A percentile compares a stretch with the other conserved stretches of the same genome.
Evolutionary conservation across 305 asterid species (phyloP).

Genomic region (Fraxinus velutina): DNA sequence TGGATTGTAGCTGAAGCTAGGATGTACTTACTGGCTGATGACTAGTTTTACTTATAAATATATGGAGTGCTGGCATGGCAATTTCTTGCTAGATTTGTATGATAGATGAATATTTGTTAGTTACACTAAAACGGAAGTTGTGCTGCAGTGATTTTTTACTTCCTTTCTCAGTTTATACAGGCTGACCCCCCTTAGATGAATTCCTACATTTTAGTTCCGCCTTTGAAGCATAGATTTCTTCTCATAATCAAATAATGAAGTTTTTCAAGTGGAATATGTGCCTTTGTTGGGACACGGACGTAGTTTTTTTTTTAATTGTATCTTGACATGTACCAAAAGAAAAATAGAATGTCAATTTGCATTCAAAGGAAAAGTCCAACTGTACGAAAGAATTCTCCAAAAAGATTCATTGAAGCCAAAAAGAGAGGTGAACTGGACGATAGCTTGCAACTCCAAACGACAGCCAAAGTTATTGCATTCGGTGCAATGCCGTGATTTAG

Average conservation of each 20-base stretch:
- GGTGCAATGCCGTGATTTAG: background rate
- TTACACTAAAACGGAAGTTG: background rate
- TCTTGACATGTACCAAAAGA: background rate
- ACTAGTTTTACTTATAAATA: background rate
- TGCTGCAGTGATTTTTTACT: background rate
- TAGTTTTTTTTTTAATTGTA: background rate
- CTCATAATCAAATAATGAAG: background rate
- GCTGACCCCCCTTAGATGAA: background rate
- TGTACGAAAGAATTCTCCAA: background rate
- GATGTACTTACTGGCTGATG: background rate
- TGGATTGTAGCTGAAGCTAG: background rate
- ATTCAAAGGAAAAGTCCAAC: background rate
- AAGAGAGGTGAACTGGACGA: background rate
- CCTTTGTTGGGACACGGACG: too few relatives aligned
- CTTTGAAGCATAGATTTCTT: background rate
- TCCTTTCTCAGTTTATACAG: background rate
- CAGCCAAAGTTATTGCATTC: background rate
- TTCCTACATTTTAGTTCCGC: background rate
- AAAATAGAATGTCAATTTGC: background rate
- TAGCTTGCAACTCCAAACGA: background rate
- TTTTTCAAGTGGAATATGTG: background rate
- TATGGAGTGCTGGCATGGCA: background rate
- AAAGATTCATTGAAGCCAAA: background rate
- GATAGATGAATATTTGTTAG: background rate
- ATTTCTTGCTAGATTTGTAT: background rate